Base-by-base conservation (phyloP, 805 yeast genomes). In the Wickerhamiella nectarea region DNA sequence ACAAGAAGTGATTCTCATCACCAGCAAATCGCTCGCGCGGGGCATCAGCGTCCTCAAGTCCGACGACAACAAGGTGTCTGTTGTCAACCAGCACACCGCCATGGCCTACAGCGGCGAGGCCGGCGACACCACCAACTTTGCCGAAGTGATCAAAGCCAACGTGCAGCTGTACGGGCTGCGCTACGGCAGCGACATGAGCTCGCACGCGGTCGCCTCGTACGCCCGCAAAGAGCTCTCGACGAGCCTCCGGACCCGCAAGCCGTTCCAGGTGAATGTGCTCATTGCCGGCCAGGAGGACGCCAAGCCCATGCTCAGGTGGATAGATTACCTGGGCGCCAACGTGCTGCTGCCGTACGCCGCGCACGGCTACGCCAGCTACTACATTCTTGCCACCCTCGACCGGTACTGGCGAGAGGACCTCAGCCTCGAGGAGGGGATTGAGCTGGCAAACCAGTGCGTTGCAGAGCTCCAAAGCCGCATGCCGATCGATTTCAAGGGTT, bases 351-450 rank as follows among this genome's bases (percentile, higher is more conserved):
- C 98, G 12, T 91, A 91, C 59, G 95, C 93, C 14, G 97, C 97
- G 1, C 98, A 91, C 61, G 98, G 98, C 10, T 91, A 91, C 58
- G 94, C 97, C n/a, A 94, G 93, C 1, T 91, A 89, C 64, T 91
- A 91, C 62, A 78, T 94, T 25, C 72, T 85, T 62, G 82, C 97
- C 1, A 67, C 89, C 50, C 70, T 91, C 52, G 98, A 91, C 66
- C 86, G 80, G 53, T 95, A 86, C 64, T 86, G 87, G 65, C 73
- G 78, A 59, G 70, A 76, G 35, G 87, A 78, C 53, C 74, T 87
- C 77, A 66, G 73, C 6, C 62, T 74, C 34, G 84, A 77, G 31
- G 89, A 85, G 48, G 98, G 96, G 2, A 58, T 89, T 47, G 70
- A 76, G 38, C 69, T 91, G 53, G 70, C 87, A 58, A 69, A 75